Conservation (phyloP, 208 protist species). For the Acanthamoeba lenticulata region DNA sequence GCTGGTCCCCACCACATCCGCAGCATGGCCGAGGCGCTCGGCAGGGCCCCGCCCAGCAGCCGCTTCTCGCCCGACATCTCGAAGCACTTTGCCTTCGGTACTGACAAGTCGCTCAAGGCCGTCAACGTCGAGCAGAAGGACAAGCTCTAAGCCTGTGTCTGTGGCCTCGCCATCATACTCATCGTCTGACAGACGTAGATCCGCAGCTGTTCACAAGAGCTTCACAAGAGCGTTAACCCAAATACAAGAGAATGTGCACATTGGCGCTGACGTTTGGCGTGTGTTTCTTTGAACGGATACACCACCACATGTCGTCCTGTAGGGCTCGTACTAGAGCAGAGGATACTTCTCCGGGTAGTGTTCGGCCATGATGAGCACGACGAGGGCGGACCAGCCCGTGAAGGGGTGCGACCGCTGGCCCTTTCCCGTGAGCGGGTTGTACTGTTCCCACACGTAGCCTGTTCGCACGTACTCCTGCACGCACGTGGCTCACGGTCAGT, state of each 20-base stretch:
- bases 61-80: constrained; percentile 18
- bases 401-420: constrained; percentile 88
- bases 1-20: constrained; percentile 47
- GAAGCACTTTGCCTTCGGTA: constrained; percentile 60
- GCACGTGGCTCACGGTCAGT: not conserved
- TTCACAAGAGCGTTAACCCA: too few relatives aligned
- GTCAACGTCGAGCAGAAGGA: constrained; percentile 17
- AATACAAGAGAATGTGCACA: too few relatives aligned
- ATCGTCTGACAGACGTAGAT: too few relatives aligned
- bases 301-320: too few relatives aligned
- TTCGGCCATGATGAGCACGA: constrained; percentile 82
- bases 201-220: too few relatives aligned
- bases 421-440: constrained; percentile 80
- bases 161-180: too few relatives aligned
- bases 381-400: constrained; percentile 88
- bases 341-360: constrained; percentile 41
- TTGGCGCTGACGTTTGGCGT: too few relatives aligned
- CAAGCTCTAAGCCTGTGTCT: not conserved
- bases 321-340: too few relatives aligned
- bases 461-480: constrained; percentile 52
- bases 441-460: constrained; percentile 89
- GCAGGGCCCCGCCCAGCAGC: not conserved
- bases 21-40: constrained; percentile 12
- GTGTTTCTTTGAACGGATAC: too few relatives aligned
- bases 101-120: not conserved